phyloP scores from a whole-genome alignment of 441 rosid genomes.

The Lepidium campestre region DNA sequence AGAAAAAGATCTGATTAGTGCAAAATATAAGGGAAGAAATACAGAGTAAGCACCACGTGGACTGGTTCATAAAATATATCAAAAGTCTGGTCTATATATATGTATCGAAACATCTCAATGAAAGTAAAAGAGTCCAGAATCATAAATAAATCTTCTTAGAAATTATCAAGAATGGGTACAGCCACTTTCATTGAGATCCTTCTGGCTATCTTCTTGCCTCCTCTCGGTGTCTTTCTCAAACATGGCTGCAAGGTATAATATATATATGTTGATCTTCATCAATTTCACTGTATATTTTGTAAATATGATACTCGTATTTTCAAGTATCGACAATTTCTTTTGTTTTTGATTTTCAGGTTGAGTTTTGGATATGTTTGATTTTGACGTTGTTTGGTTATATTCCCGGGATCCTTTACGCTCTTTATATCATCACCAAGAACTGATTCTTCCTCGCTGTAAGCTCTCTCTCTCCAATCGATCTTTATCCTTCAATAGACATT shows the following conservation, averaged over 20 bases:
- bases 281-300: neutral
- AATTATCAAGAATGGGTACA: slow-evolving; percentile 25
- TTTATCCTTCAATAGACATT: neutral
- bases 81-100: slow-evolving; percentile 11
- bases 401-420: slow-evolving; percentile 84
- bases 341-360: slow-evolving; percentile 37
- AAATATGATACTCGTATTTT: neutral
- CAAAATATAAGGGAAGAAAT: neutral
- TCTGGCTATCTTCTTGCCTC: slow-evolving; percentile 82
- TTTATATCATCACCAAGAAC: slow-evolving; percentile 71
- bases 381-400: slow-evolving; percentile 70
- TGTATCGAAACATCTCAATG: neutral
- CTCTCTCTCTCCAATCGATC: neutral
- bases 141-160: neutral
- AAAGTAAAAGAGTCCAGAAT: neutral
- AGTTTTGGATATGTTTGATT: slow-evolving; percentile 86
- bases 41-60: slow-evolving; percentile 22
- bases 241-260: slow-evolving; percentile 56
- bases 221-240: slow-evolving; percentile 91
- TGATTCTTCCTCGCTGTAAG: slow-evolving; percentile 12
- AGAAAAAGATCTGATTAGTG: neutral
- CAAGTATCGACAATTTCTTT: neutral
- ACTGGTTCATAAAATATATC: neutral
- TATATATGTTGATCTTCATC: neutral
- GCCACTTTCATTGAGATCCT: slow-evolving; percentile 63